phyloP scores from a whole-genome alignment of 176 grass and related monocot genomes.

The Triticum monococcum region DNA sequence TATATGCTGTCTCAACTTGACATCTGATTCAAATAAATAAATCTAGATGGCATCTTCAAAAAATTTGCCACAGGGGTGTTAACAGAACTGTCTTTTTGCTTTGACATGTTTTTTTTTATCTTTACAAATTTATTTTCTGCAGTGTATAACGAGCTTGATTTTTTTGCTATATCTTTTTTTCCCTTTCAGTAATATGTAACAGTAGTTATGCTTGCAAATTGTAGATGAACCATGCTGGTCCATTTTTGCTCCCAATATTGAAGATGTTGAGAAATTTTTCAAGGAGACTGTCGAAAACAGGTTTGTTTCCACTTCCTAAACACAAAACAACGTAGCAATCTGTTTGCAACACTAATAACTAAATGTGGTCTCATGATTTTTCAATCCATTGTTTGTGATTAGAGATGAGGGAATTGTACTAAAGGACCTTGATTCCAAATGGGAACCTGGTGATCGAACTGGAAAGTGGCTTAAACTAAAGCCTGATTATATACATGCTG shows the following conservation, averaged over 20 bases:
- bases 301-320: conserved; percentile 37
- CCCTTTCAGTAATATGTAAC: background rate
- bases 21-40: background rate
- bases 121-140: conserved; percentile 2
- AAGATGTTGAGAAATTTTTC: conserved; percentile 94
- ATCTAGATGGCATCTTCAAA: background rate
- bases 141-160: conserved; percentile 15
- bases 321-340: background rate
- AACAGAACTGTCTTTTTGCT: conserved; percentile 6
- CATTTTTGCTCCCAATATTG: conserved; percentile 58
- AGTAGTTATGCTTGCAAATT: conserved; percentile 30
- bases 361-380: conserved; percentile 5
- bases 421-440: conserved; percentile 93
- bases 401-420: conserved; percentile 94
- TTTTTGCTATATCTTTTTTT: background rate
- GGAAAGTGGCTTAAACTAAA: conserved; percentile 98
- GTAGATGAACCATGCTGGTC: conserved; percentile 94
- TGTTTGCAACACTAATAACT: conserved; percentile 16
- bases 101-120: conserved; percentile 2
- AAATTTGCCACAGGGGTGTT: background rate
- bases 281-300: conserved; percentile 93
- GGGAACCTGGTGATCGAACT: conserved; percentile 89
- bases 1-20: background rate
- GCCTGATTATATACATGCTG: conserved; percentile 93
- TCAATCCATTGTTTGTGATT: conserved; percentile 22